Conservation (phyloP, 257 asterid genomes). For the Paulownia fortunei region DNA sequence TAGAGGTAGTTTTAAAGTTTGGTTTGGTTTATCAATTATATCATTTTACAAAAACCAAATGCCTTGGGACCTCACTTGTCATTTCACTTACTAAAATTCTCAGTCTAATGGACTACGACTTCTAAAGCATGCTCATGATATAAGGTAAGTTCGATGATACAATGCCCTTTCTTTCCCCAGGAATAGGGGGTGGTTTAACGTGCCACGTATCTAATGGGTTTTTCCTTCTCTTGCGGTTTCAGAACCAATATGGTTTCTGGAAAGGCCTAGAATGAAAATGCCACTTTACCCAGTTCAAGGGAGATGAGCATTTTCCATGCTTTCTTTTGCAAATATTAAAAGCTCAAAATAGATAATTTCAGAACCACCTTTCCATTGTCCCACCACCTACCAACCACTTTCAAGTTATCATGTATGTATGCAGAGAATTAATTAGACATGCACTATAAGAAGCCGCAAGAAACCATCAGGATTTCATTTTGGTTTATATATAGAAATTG, state of each 20-base stretch:
- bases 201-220: background rate
- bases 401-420: background rate
- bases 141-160: background rate
- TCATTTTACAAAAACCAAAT: background rate
- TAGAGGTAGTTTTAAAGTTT: conserved; percentile 7
- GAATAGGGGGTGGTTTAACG: background rate
- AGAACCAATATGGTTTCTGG: background rate
- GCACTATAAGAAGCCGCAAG: background rate
- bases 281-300: background rate
- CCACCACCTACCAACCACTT: background rate
- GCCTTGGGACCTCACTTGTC: background rate
- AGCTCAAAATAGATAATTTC: background rate
- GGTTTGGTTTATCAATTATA: background rate
- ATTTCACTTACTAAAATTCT: background rate
- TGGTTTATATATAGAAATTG: background rate
- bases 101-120: background rate
- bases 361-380: background rate
- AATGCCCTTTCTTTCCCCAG: conserved; percentile 1
- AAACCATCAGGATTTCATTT: background rate
- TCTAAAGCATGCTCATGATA: background rate
- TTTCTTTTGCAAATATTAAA: background rate
- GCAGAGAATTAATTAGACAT: background rate
- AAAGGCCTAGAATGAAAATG: background rate
- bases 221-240: background rate
- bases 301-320: background rate